Conservation (phyloP, 257 asterid genomes). For the Solanum gandarillasii region DNA sequence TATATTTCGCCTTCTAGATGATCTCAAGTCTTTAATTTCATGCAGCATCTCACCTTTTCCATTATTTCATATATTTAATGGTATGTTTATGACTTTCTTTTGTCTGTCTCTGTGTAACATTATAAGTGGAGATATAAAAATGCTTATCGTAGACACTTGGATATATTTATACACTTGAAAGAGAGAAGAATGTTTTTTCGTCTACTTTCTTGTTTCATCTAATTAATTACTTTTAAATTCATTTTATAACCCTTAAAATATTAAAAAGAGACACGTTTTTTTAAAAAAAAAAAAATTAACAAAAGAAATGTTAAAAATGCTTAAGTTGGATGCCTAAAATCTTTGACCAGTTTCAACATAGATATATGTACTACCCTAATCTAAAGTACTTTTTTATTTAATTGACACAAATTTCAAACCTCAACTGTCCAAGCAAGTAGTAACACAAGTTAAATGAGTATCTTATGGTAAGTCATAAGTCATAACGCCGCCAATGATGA, state of each 20-base stretch:
- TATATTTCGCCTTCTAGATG: background rate
- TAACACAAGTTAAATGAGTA: background rate
- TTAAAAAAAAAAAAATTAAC: background rate
- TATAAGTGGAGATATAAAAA: no score
- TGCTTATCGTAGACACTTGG: no score
- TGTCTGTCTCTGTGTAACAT: accelerated
- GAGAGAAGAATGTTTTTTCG: no score
- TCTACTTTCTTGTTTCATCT: background rate
- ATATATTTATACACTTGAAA: no score
- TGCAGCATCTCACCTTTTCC: background rate
- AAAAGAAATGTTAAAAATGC: background rate
- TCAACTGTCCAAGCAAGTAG: background rate
- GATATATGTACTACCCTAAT: background rate
- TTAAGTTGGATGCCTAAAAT: background rate
- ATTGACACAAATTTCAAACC: background rate
- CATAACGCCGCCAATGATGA: background rate
- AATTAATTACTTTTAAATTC: no score
- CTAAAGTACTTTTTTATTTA: no score
- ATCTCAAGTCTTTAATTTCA: background rate
- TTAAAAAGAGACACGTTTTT: background rate
- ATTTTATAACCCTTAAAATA: no score
- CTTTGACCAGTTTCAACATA: background rate
- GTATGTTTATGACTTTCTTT: no score
- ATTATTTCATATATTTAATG: no score
- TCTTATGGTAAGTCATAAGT: background rate